Base-by-base conservation (phyloP, 148 eudicot species). In the Persicaria tinctoria region DNA sequence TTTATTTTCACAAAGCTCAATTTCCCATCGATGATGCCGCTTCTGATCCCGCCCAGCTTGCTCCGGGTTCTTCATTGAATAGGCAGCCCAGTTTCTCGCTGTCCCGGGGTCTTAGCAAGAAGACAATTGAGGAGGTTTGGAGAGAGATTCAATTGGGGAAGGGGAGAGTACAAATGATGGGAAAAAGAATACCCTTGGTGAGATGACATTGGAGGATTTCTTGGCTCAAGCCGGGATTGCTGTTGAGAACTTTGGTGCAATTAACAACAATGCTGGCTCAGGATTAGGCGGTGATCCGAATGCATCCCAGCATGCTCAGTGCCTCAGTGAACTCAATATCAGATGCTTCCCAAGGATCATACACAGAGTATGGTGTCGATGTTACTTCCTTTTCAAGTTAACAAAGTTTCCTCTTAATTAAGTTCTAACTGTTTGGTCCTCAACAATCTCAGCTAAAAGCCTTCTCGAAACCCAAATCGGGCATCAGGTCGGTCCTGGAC, bases 51-150 rank as follows among this genome's bases (percentile, higher is more conserved):
- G 79, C 78, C 10, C 75, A 69, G 53, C 85, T 76, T 73, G 76
- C 50, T 11, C 76, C 51, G 53, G 79, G 3, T 27, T 77, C 54
- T 10, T 18, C 80, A 23, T 81, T 84, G n/a, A 64, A 82, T 71
- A 80, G 80, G 59, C 92, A 89, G 46, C 82, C 93, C 6, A 85
- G 89, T 74, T 88, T 91, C 72, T 48, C 85, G 1, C 78, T 91
- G 17, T 73, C 92, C 4, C 68, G 82, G 79, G 93, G 85, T 87
- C 80, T 95, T 62, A 86, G 92, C 73, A 89, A 82, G 74, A 92
- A 90, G 85, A 95, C 99, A 38, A 96, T 95, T 50, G 97, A 90
- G 81, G 96, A 95, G 74, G 91, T 92, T 77, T 92, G 96, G 97
- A 89, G 85, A 44, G 94, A 92, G 75, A 95, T 75, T 95, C 75